Base-by-base conservation (phyloP, 179 eudicot species). In the Sideroxylon spinosum region DNA sequence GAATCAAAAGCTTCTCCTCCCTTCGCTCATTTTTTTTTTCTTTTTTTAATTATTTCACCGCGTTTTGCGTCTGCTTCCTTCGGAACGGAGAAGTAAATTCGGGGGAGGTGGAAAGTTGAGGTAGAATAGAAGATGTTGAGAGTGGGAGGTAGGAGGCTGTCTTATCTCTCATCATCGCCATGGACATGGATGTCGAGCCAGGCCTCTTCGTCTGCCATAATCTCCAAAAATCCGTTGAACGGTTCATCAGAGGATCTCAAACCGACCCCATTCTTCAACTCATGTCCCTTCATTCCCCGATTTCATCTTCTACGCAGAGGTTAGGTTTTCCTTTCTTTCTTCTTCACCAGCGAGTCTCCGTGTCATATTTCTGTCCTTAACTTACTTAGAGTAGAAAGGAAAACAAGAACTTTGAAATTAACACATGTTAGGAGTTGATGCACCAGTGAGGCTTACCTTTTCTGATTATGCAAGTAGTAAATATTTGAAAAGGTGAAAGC, bases 131-230 rank as follows among this genome's bases (percentile, higher is more conserved):
- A 71, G 82, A 86, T 86, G 87, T 57, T 86, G 81, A 78, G 89
- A 71, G 68, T 56, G 69, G 88, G 82, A 78, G 81, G 85, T 9
- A 76, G 85, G 81, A 84, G 87, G 70, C 83, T 86, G 64, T 84
- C 82, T 71, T 86, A 85, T 80, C 82, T 86, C 82, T 79, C 86
- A 60, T 74, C 86, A 62, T 19, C 81, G 9, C 20, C 88, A 17
- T 70, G 12, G 19, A 0, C 53, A 9, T 20, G 60, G 81, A 64
- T 79, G 44, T 78, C 78, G 84, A 84, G 67, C 55, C 83, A 76
- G 49, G 71, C 86, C 78, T 68, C 86, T 44, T 67, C 73, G 25
- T 64, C 81, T 68, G 65, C 70, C 76, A 55, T 19, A 44, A 9
- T 71, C 65, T 80, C 79, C 7, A 84, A 72, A 16, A 56, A 69